Conservation (phyloP, 768 basidiomycete genomes). For the Boletus pseudo-olivaceus region DNA sequence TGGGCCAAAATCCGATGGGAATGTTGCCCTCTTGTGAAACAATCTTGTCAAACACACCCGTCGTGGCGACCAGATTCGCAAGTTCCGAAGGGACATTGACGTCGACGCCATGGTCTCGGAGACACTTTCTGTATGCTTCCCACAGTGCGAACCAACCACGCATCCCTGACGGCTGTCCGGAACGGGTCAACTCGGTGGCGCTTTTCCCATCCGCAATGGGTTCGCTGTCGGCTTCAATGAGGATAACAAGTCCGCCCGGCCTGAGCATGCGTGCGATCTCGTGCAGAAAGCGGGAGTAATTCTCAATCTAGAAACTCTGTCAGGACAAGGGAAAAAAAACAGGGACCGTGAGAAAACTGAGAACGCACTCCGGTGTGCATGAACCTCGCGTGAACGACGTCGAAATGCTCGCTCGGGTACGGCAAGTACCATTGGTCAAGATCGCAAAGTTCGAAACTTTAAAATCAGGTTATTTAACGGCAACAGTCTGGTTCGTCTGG, state of each 20-base stretch:
- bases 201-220: conserved; percentile 47
- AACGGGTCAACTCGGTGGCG: conserved; percentile 34
- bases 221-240: conserved; percentile 58
- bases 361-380: conserved; percentile 55
- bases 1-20: conserved; percentile 68
- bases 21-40: conserved; percentile 54
- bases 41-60: conserved; percentile 55
- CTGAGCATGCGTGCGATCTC: conserved; percentile 66
- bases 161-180: conserved; percentile 36
- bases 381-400: conserved; percentile 67
- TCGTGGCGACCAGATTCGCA: conserved; percentile 43
- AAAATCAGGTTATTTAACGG: conserved; percentile 3
- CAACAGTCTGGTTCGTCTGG: not conserved
- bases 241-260: conserved; percentile 64
- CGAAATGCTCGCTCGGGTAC: conserved; percentile 60
- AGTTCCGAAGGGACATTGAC: conserved; percentile 55
- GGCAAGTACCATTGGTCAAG: conserved; percentile 58
- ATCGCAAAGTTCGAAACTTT: conserved; percentile 70
- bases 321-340: conserved; percentile 5
- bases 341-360: not conserved
- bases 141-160: conserved; percentile 63
- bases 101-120: conserved; percentile 52
- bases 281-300: conserved; percentile 57
- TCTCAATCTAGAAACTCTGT: conserved; percentile 45
- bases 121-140: conserved; percentile 57